phyloP scores from a whole-genome alignment of 805 yeast genomes.

The Kodamaea neixiangensis region DNA sequence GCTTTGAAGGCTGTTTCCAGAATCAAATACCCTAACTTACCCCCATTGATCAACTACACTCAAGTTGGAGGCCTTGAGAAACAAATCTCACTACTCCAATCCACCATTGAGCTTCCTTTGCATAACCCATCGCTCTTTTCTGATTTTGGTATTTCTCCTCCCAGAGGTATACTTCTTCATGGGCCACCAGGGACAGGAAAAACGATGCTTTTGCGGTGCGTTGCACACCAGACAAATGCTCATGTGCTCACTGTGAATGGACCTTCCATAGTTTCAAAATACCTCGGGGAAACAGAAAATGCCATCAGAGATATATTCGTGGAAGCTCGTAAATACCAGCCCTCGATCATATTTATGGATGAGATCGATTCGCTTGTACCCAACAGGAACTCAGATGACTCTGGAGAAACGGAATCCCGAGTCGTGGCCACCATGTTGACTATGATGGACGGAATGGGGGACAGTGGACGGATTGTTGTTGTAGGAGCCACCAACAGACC shows the following conservation, averaged over 20 bases:
- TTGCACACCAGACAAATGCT: conserved; percentile 76
- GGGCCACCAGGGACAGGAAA: conserved; percentile 99
- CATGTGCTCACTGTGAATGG: conserved; percentile 88
- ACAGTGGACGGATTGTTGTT: conserved; percentile 62
- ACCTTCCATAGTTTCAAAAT: conserved; percentile 88
- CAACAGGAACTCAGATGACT: conserved; percentile 75
- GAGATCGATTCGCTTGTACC: conserved; percentile 95
- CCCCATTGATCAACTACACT: conserved; percentile 46
- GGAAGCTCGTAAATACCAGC: conserved; percentile 86
- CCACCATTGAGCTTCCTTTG: conserved; percentile 78
- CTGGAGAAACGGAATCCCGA: conserved; percentile 87
- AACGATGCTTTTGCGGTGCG: conserved; percentile 80
- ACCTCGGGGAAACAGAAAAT: conserved; percentile 91
- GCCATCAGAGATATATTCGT: conserved; percentile 77
- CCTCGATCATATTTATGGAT: conserved; percentile 85
- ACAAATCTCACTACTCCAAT: conserved; percentile 61
- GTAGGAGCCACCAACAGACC: conserved; percentile 78
- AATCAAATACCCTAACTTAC: conserved; percentile 44
- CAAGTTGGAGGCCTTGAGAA: conserved; percentile 76
- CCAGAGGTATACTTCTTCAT: conserved; percentile 88
- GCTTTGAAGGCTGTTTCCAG: conserved; percentile 18
- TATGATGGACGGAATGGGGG: conserved; percentile 76
- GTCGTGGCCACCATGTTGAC: conserved; percentile 88
- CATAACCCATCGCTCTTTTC: conserved; percentile 74
- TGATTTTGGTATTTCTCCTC: conserved; percentile 88